Percentiles rank a stretch among this genome's conserved stretches.
These are phyloP conservation scores for Hanseniaspora hatyaiensis DNA, from an alignment of 805 yeast genomes.

Conservation along the genomic window DNA sequence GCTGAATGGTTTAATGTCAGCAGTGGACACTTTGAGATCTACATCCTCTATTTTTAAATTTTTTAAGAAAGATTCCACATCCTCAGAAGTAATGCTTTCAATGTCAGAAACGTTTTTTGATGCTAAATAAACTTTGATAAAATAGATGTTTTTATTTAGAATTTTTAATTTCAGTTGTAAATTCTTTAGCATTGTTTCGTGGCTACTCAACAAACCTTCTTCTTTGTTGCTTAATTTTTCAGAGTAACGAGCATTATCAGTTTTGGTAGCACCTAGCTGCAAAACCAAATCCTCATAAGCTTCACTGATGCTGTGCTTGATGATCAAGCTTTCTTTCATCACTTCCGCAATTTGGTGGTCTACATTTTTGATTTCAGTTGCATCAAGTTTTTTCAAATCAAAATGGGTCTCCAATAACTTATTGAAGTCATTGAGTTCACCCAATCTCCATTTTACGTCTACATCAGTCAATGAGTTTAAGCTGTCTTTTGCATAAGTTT, in stretches of 20 bases:
- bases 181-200: background rate
- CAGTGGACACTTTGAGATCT: too few species aligned
- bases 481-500: slow-evolving; percentile 24
- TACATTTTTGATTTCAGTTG: background rate
- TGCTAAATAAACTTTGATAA: background rate
- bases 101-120: background rate
- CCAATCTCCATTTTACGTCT: slow-evolving; percentile 32
- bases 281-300: background rate
- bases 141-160: background rate
- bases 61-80: slow-evolving; percentile 1
- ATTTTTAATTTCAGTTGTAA: background rate
- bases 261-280: background rate
- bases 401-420: background rate
- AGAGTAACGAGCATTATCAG: too few species aligned
- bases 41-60: too few species aligned
- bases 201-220: background rate
- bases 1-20: background rate
- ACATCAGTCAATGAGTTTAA: slow-evolving; percentile 21
- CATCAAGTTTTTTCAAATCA: background rate
- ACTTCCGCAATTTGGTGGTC: background rate
- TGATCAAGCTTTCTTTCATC: background rate
- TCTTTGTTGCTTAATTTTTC: slow-evolving; percentile 7
- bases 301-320: background rate
- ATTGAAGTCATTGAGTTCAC: slow-evolving; percentile 12
- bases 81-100: background rate